These are phyloP conservation scores for Cotoneaster glaucophyllus DNA, from an alignment of 306 rosid genomes.

Conservation along the genomic window DNA sequence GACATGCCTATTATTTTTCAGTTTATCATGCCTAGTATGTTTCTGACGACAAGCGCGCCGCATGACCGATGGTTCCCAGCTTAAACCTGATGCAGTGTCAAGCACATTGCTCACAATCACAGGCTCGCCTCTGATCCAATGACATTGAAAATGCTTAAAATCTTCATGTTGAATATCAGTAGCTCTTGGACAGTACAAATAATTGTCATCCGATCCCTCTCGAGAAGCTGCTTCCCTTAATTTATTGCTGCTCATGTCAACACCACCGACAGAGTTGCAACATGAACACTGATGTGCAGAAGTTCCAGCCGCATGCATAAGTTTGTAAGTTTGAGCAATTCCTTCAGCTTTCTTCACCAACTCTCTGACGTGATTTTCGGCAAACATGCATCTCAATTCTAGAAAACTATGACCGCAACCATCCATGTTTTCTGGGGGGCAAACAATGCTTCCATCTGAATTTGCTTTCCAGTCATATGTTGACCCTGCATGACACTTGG, in stretches of 20 bases:
- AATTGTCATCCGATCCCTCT: slow-evolving; percentile 44
- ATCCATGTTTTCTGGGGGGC: slow-evolving; percentile 36
- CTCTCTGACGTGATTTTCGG: slow-evolving; percentile 28
- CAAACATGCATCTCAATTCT: slow-evolving; percentile 45
- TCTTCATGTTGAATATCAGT: slow-evolving; percentile 29
- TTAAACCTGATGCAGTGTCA: slow-evolving; percentile 60
- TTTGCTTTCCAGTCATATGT: slow-evolving; percentile 43
- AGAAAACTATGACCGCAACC: slow-evolving; percentile 42
- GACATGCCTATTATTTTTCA: no score
- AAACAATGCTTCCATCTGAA: slow-evolving; percentile 59
- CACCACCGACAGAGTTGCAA: slow-evolving; percentile 3
- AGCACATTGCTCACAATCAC: slow-evolving; percentile 71
- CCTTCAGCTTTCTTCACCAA: slow-evolving; percentile 52
- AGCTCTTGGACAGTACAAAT: slow-evolving; percentile 57
- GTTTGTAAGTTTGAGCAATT: slow-evolving; percentile 25
- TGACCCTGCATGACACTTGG: slow-evolving; percentile 17
- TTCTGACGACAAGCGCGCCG: slow-evolving; percentile 75
- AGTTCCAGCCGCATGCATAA: slow-evolving; percentile 19
- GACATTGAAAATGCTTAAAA: slow-evolving; percentile 65
- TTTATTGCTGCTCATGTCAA: slow-evolving; percentile 8
- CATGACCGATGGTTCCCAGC: slow-evolving; percentile 93
- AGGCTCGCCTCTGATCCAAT: slow-evolving; percentile 84
- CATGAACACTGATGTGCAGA: slow-evolving; percentile 38
- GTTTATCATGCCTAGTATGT: no score
- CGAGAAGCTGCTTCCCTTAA: slow-evolving; percentile 61